Evolutionary conservation across 1,284 basidiomycete genomes (phyloP).

Genomic region (Ustilago xerochloae): DNA sequence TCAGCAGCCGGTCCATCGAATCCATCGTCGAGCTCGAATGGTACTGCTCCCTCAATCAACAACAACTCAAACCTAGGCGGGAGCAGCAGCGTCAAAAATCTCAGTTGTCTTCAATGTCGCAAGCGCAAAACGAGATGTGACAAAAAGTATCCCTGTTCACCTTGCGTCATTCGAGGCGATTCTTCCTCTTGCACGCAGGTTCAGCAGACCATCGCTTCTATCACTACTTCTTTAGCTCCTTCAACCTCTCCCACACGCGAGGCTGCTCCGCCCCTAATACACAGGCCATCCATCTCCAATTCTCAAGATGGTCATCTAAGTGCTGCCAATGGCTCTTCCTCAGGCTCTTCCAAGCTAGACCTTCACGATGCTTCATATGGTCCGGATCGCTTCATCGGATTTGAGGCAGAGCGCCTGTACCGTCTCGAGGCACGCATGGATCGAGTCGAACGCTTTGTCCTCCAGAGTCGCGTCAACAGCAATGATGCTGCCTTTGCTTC

Average conservation of each 20-base stretch:
- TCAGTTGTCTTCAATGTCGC: conserved; percentile 48
- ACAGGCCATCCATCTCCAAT: conserved; percentile 23
- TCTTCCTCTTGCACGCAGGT: conserved; percentile 38
- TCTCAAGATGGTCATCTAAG: conserved; percentile 1
- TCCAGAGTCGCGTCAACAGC: neutral
- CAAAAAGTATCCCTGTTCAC: conserved; percentile 47
- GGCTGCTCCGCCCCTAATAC: conserved; percentile 1
- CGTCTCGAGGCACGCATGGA: conserved; percentile 42
- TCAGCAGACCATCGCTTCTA: conserved; percentile 47
- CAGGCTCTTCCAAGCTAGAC: conserved; percentile 24
- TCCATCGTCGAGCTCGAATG: conserved; percentile 2
- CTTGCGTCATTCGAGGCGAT: conserved; percentile 45
- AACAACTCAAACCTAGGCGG: neutral
- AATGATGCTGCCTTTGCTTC: conserved; percentile 13
- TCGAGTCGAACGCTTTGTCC: conserved; percentile 25
- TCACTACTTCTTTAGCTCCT: conserved; percentile 21
- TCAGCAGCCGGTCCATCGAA: no score
- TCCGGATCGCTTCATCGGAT: conserved; percentile 28
- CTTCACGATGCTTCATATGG: conserved; percentile 13
- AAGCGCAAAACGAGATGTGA: conserved; percentile 50
- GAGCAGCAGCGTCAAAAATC: conserved; percentile 44
- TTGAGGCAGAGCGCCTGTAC: conserved; percentile 35
- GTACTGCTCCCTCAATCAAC: neutral
- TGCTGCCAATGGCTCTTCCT: conserved; percentile 7
- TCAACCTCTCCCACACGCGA: conserved; percentile 24